A percentile compares a stretch with the other conserved stretches of the same genome.
Conservation (phyloP, 2,329 filamentous ascomycete genomes). For the Pseudogymnoascus sp. region DNA sequence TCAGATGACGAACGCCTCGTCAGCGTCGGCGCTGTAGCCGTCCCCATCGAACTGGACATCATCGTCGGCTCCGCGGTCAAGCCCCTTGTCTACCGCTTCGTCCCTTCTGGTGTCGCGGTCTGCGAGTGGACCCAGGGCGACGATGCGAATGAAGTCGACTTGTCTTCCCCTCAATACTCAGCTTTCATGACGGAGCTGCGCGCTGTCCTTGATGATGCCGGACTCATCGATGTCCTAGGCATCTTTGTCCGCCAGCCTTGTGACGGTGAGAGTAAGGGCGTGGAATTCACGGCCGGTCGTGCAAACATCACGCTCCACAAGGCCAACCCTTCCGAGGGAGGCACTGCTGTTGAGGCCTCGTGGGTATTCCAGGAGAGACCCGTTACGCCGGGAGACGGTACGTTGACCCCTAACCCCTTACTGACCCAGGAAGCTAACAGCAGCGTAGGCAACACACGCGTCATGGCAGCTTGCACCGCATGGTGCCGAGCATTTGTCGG, state of each 20-base stretch:
- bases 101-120: background rate
- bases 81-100: background rate
- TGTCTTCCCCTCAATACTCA: background rate
- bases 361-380: background rate
- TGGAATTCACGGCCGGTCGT: background rate
- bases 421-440: background rate
- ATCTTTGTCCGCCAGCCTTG: background rate
- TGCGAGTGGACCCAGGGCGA: background rate
- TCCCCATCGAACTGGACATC: background rate
- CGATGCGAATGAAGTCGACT: background rate
- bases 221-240: background rate
- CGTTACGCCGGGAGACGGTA: background rate
- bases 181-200: background rate
- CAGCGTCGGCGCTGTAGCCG: constrained; percentile 11
- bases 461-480: background rate
- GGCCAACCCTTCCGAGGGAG: background rate
- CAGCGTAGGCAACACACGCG: background rate
- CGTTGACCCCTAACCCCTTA: background rate
- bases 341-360: background rate
- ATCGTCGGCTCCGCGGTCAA: background rate
- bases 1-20: constrained; percentile 29
- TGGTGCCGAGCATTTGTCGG: background rate
- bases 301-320: background rate
- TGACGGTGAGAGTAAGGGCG: background rate
- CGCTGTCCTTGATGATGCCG: background rate